phyloP scores from a whole-genome alignment of 2,329 filamentous ascomycete species.

The Alternaria postmessia region DNA sequence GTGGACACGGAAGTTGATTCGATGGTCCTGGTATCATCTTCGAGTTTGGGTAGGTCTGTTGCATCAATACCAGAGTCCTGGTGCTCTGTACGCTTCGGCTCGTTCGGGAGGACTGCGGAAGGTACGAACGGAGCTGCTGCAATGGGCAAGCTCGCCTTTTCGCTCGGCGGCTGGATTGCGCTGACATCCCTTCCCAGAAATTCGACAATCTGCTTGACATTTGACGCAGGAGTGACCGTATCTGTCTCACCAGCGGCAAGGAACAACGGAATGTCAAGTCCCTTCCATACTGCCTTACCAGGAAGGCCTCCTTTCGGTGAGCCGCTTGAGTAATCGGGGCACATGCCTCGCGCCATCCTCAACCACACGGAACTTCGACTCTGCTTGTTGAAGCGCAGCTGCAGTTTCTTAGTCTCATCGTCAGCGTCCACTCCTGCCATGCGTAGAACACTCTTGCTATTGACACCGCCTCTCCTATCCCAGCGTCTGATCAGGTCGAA shows the following conservation, averaged over 20 bases:
- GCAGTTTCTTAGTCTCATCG: conserved; percentile 70
- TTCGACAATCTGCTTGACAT: conserved; percentile 72
- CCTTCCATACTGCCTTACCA: conserved; percentile 74
- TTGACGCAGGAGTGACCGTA: conserved; percentile 73
- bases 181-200: conserved; percentile 52
- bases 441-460: conserved; percentile 80
- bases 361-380: conserved; percentile 84
- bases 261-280: conserved; percentile 76
- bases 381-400: conserved; percentile 80
- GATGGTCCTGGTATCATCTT: conserved; percentile 25
- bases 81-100: conserved; percentile 37
- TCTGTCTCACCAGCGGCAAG: conserved; percentile 82
- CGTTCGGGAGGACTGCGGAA: conserved; percentile 24
- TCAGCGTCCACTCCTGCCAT: conserved; percentile 77
- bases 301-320: conserved; percentile 70
- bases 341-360: conserved; percentile 76
- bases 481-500: conserved; percentile 80
- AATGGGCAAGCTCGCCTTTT: conserved; percentile 55
- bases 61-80: conserved; percentile 47
- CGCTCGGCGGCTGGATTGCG: conserved; percentile 40
- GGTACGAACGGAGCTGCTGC: conserved; percentile 60
- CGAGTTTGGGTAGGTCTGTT: conserved; percentile 33
- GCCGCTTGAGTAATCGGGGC: conserved; percentile 67
- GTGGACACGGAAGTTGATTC: conserved; percentile 29
- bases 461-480: conserved; percentile 79